Percentiles rank a stretch among this genome's conserved stretches.
These are phyloP conservation scores for Penicillium diatomitis DNA, from an alignment of 495 filamentous ascomycete genomes.

Conservation along the genomic window DNA sequence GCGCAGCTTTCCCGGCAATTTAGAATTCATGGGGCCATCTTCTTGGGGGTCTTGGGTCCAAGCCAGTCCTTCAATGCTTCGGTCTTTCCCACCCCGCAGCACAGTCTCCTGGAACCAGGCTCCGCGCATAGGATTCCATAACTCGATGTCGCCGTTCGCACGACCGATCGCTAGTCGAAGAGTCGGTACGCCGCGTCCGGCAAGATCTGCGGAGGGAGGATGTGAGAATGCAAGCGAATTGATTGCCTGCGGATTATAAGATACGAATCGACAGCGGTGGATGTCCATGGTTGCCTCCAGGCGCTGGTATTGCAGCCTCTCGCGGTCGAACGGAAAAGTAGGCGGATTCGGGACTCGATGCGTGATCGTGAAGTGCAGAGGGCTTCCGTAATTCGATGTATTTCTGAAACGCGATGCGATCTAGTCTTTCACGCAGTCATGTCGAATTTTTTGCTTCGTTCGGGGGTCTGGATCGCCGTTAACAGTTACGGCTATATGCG, in stretches of 20 bases:
- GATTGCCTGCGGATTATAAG: slow-evolving; percentile 87
- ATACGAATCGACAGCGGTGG: slow-evolving; percentile 93
- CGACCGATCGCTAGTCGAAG: slow-evolving; percentile 81
- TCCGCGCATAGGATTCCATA: slow-evolving; percentile 88
- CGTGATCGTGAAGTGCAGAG: not conserved
- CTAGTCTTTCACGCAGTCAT: slow-evolving; percentile 31
- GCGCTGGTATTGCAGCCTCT: slow-evolving; percentile 11
- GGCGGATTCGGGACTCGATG: slow-evolving; percentile 3
- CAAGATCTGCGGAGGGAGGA: slow-evolving; percentile 45
- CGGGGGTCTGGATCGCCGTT: not conserved
- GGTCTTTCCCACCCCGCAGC: slow-evolving; percentile 72
- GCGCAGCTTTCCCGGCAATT: slow-evolving; percentile 62
- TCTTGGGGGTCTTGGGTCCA: slow-evolving; percentile 87
- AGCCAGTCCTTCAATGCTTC: slow-evolving; percentile 79
- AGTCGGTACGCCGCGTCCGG: slow-evolving; percentile 43
- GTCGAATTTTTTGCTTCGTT: slow-evolving; percentile 4
- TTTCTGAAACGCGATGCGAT: slow-evolving; percentile 17
- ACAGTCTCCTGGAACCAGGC: slow-evolving; percentile 85
- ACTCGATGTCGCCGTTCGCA: slow-evolving; percentile 93
- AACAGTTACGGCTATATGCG: slow-evolving; percentile 17
- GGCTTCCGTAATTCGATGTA: slow-evolving; percentile 8
- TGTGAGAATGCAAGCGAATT: slow-evolving; percentile 93
- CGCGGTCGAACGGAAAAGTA: slow-evolving; percentile 3
- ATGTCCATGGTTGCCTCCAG: slow-evolving; percentile 63
- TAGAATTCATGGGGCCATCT: slow-evolving; percentile 49